Base-by-base conservation (phyloP, 139 green algal genomes). In the Chlamydomonas urium region DNA sequence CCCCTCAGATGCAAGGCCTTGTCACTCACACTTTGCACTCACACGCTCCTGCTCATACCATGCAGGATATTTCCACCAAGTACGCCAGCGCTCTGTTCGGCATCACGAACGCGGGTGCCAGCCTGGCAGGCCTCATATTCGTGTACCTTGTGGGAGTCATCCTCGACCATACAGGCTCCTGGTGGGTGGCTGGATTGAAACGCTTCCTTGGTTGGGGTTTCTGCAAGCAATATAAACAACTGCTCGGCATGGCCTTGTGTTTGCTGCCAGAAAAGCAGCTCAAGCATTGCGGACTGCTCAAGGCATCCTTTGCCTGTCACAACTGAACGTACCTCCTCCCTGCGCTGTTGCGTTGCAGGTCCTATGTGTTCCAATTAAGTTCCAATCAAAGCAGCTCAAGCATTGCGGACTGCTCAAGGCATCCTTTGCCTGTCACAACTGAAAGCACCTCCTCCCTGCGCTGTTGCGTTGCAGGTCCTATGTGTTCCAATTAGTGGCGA, bases 81-180 rank as follows among this genome's bases (percentile, higher is more conserved):
- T 90, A 89, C 65, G 84, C 83, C 1, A 75, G 78, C n/a, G 81
- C 90, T 38, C 69, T 95, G 19, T 94, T 92, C 75, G 90, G 90
- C 50, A 81, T 93, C 26, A 90, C 85, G 29, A 96, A 96, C 67
- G 90, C 87, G 0, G 58, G 82, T 0, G 82, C 81, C 26, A 83
- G 60, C 65, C 63, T 93, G 38, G 79, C 79, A 1, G 90, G 89
- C 34, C 87, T 79, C 0, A 69, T 77, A 21, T 82, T 79, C 5
- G 84, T 91, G 17, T 90, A 86, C 47, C 47, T 70, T 5, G 89
- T 86, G 28, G 88, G 86, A 0, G 47, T 84, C 35, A 75, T 91
- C 8, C 76, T 93, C 37, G 81, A 94, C 34, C 34, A 32, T 3
- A 90, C 78, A 2, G 42, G 83, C 47, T 83, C 79, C 36, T 94